phyloP scores from a whole-genome alignment of 345 rosid genomes.

The Microthlaspi erraticum region DNA sequence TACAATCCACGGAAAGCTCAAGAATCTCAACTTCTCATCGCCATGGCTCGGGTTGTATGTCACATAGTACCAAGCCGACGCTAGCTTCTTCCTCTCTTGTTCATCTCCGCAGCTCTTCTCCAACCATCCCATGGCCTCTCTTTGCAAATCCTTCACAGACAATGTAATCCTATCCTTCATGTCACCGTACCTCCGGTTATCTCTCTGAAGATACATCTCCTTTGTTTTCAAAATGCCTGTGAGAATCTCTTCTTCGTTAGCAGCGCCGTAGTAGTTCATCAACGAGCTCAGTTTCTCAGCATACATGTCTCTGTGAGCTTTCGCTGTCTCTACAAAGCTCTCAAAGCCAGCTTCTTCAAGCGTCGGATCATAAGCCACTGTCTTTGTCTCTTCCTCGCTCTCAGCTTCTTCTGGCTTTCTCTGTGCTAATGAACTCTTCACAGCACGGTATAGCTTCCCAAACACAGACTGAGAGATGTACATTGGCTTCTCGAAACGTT shows the following conservation, averaged over 20 bases:
- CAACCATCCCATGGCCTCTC: conserved; percentile 75
- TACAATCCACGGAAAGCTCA: conserved; percentile 88
- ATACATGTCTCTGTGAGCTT: conserved; percentile 59
- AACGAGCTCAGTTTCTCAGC: conserved; percentile 61
- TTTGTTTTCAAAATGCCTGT: conserved; percentile 72
- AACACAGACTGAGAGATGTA: conserved; percentile 66
- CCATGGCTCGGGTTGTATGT: conserved; percentile 61
- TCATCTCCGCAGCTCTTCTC: conserved; percentile 52
- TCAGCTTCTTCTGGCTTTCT: conserved; percentile 41
- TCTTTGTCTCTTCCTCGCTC: conserved; percentile 41
- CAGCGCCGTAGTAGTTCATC: conserved; percentile 71
- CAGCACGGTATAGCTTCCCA: conserved; percentile 83
- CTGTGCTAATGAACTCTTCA: conserved; percentile 41
- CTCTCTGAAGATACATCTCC: conserved; percentile 68
- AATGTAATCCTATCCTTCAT: conserved; percentile 73
- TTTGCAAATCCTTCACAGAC: conserved; percentile 60
- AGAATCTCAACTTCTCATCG: conserved; percentile 48
- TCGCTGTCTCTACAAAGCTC: conserved; percentile 56
- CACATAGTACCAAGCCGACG: conserved; percentile 93
- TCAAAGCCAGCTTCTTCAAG: conserved; percentile 74
- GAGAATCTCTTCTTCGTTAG: conserved; percentile 82
- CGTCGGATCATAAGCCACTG: conserved; percentile 60
- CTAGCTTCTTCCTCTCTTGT: conserved; percentile 53
- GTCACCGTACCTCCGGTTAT: conserved; percentile 76
- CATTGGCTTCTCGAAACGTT: conserved; percentile 62